These are phyloP conservation scores for Trifolium dubium DNA, from an alignment of 306 rosid species.

Conservation along the genomic window DNA sequence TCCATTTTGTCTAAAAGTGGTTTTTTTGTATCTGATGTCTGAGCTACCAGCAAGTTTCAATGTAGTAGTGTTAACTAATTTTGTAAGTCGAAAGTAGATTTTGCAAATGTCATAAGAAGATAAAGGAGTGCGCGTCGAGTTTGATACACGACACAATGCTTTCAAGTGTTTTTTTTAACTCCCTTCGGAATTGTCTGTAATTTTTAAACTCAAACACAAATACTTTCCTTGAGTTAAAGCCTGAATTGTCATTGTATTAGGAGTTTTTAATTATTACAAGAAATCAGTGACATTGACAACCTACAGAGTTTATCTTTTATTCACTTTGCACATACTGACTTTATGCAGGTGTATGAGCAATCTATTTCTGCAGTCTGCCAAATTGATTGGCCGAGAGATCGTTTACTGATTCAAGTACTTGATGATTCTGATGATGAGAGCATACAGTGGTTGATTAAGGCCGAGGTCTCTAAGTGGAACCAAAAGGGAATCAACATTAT, in stretches of 20 bases:
- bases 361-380: conserved; percentile 92
- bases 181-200: conserved; percentile 17
- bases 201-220: conserved; percentile 22
- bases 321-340: conserved; percentile 29
- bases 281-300: conserved; percentile 21
- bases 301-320: conserved; percentile 11
- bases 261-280: background rate
- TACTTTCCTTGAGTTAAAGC: conserved; percentile 12
- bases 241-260: conserved; percentile 5
- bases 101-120: conserved; percentile 27
- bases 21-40: background rate
- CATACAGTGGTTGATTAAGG: conserved; percentile 77
- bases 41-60: conserved; percentile 14
- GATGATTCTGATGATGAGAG: conserved; percentile 90
- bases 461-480: conserved; percentile 81
- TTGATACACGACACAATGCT: conserved; percentile 7
- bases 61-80: background rate
- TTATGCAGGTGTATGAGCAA: conserved; percentile 88
- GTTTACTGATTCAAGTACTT: conserved; percentile 86
- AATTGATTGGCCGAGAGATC: conserved; percentile 91
- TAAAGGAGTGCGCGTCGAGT: conserved; percentile 22
- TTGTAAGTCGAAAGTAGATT: background rate
- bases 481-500: conserved; percentile 81
- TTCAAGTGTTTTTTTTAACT: background rate
- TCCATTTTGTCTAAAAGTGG: background rate